These are phyloP conservation scores for Uromyces viciae-fabae DNA, from an alignment of 1,284 basidiomycete genomes.

Conservation along the genomic window DNA sequence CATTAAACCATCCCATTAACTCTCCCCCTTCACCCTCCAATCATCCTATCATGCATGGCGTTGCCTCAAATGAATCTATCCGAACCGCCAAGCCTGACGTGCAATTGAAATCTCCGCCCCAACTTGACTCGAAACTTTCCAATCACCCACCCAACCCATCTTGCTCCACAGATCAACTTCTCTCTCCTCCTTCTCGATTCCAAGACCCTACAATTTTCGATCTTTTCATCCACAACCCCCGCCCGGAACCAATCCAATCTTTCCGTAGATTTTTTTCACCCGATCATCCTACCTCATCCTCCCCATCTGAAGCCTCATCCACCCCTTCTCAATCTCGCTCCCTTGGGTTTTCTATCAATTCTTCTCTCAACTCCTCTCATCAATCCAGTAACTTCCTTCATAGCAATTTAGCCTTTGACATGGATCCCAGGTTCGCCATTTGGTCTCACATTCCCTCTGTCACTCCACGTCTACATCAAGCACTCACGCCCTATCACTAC, in stretches of 20 bases:
- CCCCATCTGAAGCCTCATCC: conserved; percentile 8
- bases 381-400: not conserved
- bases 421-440: conserved; percentile 80
- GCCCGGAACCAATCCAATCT: conserved; percentile 43
- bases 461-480: conserved; percentile 3
- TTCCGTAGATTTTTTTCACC: conserved; percentile 29
- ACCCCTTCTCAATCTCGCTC: not conserved
- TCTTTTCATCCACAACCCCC: conserved; percentile 21
- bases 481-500: not conserved
- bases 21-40: conserved; percentile 25
- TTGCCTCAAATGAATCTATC: conserved; percentile 49
- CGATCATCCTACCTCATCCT: not conserved
- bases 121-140: conserved; percentile 5
- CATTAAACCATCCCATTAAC: not conserved
- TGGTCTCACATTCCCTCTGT: conserved; percentile 61
- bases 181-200: conserved; percentile 28
- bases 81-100: conserved; percentile 47
- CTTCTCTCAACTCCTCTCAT: conserved; percentile 57
- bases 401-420: conserved; percentile 49
- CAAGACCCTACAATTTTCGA: conserved; percentile 29
- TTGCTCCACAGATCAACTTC: not conserved
- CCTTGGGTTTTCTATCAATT: conserved; percentile 10
- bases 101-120: conserved; percentile 7
- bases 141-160: conserved; percentile 21
- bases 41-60: conserved; percentile 45